Evolutionary conservation across 2,329 filamentous ascomycete species (phyloP), one percentile per base, ranked within the genome.

Genomic region (Colletotrichum graminicola): DNA sequence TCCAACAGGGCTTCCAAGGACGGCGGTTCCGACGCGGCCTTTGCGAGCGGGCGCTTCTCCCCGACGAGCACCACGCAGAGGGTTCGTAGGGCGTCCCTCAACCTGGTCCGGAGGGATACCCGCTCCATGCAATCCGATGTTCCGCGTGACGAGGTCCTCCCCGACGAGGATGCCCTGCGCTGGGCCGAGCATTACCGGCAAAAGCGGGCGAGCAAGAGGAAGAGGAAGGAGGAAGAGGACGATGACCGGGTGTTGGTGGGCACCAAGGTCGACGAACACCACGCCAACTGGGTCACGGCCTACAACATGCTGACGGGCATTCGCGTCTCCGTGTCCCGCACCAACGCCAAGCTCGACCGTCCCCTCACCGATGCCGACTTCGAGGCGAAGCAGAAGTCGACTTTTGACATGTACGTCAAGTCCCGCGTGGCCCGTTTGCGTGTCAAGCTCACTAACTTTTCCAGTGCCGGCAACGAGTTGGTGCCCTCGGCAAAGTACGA

Each of bases 291-390:
- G 91, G 94, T 97, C 55, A 98, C 94, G 2, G 96, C 96, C 71
- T 99, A 99, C 85, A 99, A 99, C 82, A 99, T 99, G 96, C 88
- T 99, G 84, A 99, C 96, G 49, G 96, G 96, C 74, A 99, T 99
- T 79, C 94, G 96, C 67, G 97, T 98, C 77, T 95, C 94, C 54
- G 96, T 99, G 34, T 98, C 95, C 74, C 89, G 96, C 77, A 97
- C 95, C 67, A 98, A 99, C 79, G 96, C 96, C 55, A 99, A 99
- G 84, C 89, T 98, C 81, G 94, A 98, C 81, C 91, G 95, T 66
- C 91, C 94, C 69, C 83, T 99, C 75, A 97, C 93, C 16, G 92
- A 96, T 80, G 93, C 92, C 74, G 96, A 99, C 84, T 99, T 99
- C 83, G 89, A 94, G 73, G 92, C 93, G 74, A 95, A 94, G 84